phyloP scores from a whole-genome alignment of 805 yeast genomes.

The Candida peoriensis region DNA sequence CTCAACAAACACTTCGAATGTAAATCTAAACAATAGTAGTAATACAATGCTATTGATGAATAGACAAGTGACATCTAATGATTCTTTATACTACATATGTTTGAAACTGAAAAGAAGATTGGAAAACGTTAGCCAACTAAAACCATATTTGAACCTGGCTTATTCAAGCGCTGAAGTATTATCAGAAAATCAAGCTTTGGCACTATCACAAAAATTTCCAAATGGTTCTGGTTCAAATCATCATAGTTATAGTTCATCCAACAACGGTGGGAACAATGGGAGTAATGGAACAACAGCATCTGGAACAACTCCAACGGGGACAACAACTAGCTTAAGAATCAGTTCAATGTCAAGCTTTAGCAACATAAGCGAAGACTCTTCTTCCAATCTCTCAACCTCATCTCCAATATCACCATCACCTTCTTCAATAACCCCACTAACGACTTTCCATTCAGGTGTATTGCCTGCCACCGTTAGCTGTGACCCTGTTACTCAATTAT shows the following conservation, averaged over 20 bases:
- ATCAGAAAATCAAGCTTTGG: conserved; percentile 66
- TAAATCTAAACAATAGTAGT: conserved; percentile 8
- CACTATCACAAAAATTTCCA: conserved; percentile 33
- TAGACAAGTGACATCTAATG: conserved; percentile 53
- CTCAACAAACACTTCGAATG: conserved; percentile 9
- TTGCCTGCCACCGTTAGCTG: conserved; percentile 67
- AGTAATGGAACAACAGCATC: conserved; percentile 3
- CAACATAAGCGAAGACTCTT: conserved; percentile 29
- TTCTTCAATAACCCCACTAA: conserved; percentile 21
- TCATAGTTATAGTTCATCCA: conserved; percentile 14
- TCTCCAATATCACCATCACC: conserved; percentile 23
- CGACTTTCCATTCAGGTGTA: conserved; percentile 72
- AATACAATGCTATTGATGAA: conserved; percentile 48
- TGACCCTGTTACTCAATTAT: conserved; percentile 90
- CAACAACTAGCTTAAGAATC: conserved; percentile 25
- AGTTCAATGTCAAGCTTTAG: conserved; percentile 30
- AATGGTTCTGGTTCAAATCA: conserved; percentile 5
- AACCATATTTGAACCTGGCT: conserved; percentile 61
- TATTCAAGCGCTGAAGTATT: conserved; percentile 60
- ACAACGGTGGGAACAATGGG: no score
- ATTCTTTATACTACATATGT: conserved; percentile 69
- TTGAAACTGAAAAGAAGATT: conserved; percentile 49
- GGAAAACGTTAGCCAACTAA: conserved; percentile 58
- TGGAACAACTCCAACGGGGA: no score
- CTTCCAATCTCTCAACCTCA: conserved; percentile 15